phyloP scores from a whole-genome alignment of 345 rosid species.

The Atalantia buxifolia region DNA sequence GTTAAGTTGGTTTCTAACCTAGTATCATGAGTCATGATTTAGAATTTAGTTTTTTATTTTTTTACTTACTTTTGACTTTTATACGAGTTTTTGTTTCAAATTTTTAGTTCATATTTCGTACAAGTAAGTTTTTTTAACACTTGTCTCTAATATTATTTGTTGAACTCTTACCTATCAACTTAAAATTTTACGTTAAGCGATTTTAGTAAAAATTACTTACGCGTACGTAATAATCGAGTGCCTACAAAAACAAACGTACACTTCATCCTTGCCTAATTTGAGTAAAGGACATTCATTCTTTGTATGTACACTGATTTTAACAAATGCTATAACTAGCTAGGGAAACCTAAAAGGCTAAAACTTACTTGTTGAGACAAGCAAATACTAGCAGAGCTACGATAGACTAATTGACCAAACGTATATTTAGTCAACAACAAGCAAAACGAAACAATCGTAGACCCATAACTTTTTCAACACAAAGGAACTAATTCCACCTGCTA shows the following conservation, averaged over 20 bases:
- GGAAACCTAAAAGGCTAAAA: background rate
- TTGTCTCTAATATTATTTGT: no score
- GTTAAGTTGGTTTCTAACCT: no score
- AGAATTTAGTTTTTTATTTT: no score
- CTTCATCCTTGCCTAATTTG: background rate
- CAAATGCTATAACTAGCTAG: background rate
- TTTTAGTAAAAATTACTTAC: no score
- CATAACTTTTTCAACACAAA: background rate
- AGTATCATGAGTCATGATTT: no score
- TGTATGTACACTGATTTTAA: background rate
- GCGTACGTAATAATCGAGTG: no score
- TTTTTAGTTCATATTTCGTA: no score
- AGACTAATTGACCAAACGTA: background rate
- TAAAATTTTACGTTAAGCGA: no score
- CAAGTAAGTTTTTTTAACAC: fast-evolving
- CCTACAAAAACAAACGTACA: no score
- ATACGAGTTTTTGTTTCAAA: fast-evolving
- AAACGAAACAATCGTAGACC: background rate
- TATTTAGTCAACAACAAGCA: background rate
- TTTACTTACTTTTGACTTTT: no score
- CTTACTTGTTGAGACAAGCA: background rate
- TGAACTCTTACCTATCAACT: no score
- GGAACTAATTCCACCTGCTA: background rate
- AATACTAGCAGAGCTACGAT: background rate
- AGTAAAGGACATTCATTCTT: background rate